Evolutionary conservation across 192 early-diverging fungal genomes (phyloP), one percentile per base, ranked within the genome.

Genomic region (Pecoramyces ruminantium): DNA sequence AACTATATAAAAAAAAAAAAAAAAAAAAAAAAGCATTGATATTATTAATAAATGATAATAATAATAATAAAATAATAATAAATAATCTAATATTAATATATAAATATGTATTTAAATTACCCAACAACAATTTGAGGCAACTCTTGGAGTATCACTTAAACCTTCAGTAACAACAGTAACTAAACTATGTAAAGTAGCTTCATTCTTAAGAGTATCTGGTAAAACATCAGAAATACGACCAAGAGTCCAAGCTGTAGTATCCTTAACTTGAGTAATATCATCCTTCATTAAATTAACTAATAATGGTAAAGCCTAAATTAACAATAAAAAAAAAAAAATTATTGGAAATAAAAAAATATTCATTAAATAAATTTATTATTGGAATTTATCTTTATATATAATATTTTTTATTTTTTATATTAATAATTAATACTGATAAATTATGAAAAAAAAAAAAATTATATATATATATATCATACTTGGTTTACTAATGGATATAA

Each of bases 171-270:
- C 85, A 28, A 94, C 94, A 80, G 87, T 86, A 29, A 96, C 87
- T 28, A 96, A 85, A 34, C 86, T 89, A 80, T 92, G 88, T 67
- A 96, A 86, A 58, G 93, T 30, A 16, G 80, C 82, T 38, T 82
- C 30, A 42, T 29, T 28, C 25, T 38, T 82, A 16, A 83, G 78
- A 29, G 83, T 30, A 27, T 84, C 83, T 51, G 90, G 88, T 78
- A 96, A 82, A 77, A 92, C 84, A 79, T 98, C 95, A 79, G 90
- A 97, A 29, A 99, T 95, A 81, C 96, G 93, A 80, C 98, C 97
- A 16, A 99, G 87, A n/a, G 96, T 95, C 98, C 98, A 99, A 25
- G 96, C 97, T 13, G 96, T 93, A 27, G 96, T 94, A 85, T 99
- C 98, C 87, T 97, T 97, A 80, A 99, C 96, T 80, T 96, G 92